These are phyloP conservation scores for Beverwykella pulmonaria DNA, from an alignment of 495 filamentous ascomycete genomes.

Conservation along the genomic window DNA sequence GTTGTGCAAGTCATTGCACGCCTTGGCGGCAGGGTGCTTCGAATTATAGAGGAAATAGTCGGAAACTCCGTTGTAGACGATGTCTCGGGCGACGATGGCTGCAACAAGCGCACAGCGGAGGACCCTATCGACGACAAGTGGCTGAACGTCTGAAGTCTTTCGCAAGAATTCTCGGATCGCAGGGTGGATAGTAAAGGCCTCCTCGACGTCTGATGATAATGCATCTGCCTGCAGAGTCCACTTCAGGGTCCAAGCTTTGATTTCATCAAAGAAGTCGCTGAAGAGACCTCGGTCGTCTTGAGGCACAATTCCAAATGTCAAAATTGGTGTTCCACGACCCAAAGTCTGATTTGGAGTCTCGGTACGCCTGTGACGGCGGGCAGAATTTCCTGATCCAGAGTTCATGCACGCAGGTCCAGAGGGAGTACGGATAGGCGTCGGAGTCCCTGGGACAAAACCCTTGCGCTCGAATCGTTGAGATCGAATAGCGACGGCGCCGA, in stretches of 20 bases:
- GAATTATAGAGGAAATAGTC: constrained; percentile 18
- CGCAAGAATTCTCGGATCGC: constrained; percentile 1
- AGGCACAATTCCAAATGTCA: constrained; percentile 1
- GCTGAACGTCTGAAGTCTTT: neutral
- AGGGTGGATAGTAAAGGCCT: neutral
- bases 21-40: neutral
- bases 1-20: neutral
- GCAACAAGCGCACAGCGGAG: constrained; percentile 1
- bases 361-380: constrained; percentile 1
- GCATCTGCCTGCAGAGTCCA: neutral
- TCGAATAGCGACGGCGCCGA: neutral
- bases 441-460: neutral
- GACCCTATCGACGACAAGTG: neutral
- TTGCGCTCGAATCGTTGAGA: neutral
- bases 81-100: constrained; percentile 8
- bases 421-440: neutral
- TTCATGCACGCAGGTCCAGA: neutral
- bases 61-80: constrained; percentile 3
- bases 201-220: neutral
- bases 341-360: constrained; percentile 10
- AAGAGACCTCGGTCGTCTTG: constrained; percentile 27
- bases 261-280: constrained; percentile 24
- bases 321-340: neutral
- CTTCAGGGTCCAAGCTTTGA: constrained; percentile 7
- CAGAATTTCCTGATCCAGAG: neutral